Evolutionary conservation across 345 rosid species (phyloP).

Genomic region (Eutrema yunnanense): DNA sequence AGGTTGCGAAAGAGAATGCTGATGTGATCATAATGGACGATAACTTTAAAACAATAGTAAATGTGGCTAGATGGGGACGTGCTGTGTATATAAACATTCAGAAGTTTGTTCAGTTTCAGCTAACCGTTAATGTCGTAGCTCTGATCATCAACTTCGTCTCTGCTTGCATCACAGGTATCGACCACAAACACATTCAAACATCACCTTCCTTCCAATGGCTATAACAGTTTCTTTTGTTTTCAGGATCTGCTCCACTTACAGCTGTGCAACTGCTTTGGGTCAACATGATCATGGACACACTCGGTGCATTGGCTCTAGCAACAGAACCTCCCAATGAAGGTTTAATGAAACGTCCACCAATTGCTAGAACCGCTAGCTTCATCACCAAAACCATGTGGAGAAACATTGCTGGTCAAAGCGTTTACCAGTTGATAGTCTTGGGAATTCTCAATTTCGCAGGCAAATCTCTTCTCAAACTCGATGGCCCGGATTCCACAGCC

Average conservation of each 20-base stretch:
- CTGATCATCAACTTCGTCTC: constrained; percentile 62
- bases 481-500: constrained; percentile 49
- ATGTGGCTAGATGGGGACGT: constrained; percentile 79
- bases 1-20: constrained; percentile 84
- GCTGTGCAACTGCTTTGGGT: constrained; percentile 88
- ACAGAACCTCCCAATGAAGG: constrained; percentile 78
- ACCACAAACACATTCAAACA: background rate
- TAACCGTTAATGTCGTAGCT: constrained; percentile 73
- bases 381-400: constrained; percentile 76
- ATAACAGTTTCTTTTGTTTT: background rate
- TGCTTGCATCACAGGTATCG: constrained; percentile 62
- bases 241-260: constrained; percentile 76
- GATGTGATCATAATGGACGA: constrained; percentile 88
- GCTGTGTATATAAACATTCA: constrained; percentile 78
- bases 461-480: constrained; percentile 43
- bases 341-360: constrained; percentile 64
- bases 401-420: constrained; percentile 69
- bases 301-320: constrained; percentile 75
- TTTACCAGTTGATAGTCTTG: constrained; percentile 58
- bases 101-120: constrained; percentile 79
- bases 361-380: constrained; percentile 47
- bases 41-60: constrained; percentile 65
- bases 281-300: constrained; percentile 89
- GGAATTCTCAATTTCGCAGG: constrained; percentile 50
- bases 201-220: background rate